Base-by-base conservation (phyloP, 2,329 filamentous ascomycete species). In the Aspergillus chevalieri region DNA sequence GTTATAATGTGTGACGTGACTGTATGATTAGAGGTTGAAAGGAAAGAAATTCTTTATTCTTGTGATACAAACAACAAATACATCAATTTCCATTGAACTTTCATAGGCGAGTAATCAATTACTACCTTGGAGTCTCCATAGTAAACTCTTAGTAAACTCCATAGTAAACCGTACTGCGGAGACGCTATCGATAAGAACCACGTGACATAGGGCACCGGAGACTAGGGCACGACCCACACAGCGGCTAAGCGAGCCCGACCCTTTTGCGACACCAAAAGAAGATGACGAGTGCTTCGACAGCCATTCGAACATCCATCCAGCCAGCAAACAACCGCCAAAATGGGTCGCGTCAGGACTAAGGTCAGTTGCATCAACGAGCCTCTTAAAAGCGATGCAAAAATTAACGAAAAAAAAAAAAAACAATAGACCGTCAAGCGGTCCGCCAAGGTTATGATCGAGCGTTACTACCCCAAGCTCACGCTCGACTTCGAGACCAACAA, bases 401-500 rank as follows among this genome's bases (percentile, higher is more conserved):
- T 9, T 36, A 36, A 36, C 8, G 9, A n/a, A 17, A n/a, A 17
- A 36, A 41, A 17, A 17, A 1, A 17, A 17, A 17, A 17, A 17
- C n/a, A n/a, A 21, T 41, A 41, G 81, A 86, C 83, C 65, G 84
- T 87, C 70, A 87, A 87, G 80, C 85, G 85, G 77, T 86, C 84
- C 82, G 91, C 93, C 81, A 98, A 98, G 88, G 90, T 96, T 84
- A 92, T 97, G 81, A 97, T 98, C 79, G 91, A 96, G 87, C 84
- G 87, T 64, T 94, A 93, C 83, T 94, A 95, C 81, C 93, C 93
- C 73, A 90, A 89, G 79, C 83, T 98, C 75, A 96, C 91, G 61
- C 89, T 97, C 72, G 93, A 98, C 82, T 98, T 98, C 81, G 93
- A 98, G 86, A 95, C 89, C 84, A 96, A 96, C 87, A 96, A 96